A percentile compares a stretch with the other conserved stretches of the same genome.
Conservation (phyloP, 2,329 filamentous ascomycete genomes). For the Trichophyton schoenleinii region DNA sequence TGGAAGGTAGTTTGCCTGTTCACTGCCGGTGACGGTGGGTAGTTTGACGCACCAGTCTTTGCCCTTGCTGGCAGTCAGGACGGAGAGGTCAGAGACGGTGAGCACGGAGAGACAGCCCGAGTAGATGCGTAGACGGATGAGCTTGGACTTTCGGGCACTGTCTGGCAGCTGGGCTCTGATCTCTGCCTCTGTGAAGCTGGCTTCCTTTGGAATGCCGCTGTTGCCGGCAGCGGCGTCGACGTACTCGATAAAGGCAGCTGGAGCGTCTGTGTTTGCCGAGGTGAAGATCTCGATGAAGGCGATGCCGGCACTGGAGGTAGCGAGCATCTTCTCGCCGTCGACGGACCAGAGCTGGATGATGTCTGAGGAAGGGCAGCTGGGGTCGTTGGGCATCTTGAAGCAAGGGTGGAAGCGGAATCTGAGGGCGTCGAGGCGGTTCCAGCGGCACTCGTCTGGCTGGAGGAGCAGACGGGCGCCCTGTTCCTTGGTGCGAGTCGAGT, state of each 20-base stretch:
- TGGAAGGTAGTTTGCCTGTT: not conserved
- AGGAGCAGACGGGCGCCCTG: constrained; percentile 62
- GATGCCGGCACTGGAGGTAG: constrained; percentile 69
- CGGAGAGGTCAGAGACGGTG: constrained; percentile 71
- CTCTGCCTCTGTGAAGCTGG: constrained; percentile 62
- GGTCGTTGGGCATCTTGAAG: constrained; percentile 72
- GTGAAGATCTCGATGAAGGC: constrained; percentile 72
- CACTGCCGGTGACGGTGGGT: constrained; percentile 54
- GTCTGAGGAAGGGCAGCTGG: constrained; percentile 38
- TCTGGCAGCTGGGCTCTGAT: constrained; percentile 60
- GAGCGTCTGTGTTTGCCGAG: constrained; percentile 72
- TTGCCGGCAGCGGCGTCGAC: constrained; percentile 47
- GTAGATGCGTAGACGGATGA: constrained; percentile 58
- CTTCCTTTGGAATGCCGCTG: constrained; percentile 51
- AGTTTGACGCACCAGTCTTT: constrained; percentile 65
- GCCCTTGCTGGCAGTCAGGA: constrained; percentile 59
- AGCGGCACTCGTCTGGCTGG: constrained; percentile 70
- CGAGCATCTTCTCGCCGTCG: constrained; percentile 60
- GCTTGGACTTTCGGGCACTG: constrained; percentile 55
- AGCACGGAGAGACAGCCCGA: constrained; percentile 63
- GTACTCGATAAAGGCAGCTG: constrained; percentile 72
- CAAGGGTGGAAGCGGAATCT: constrained; percentile 84
- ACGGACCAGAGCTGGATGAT: constrained; percentile 79
- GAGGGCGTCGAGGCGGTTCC: constrained; percentile 81
- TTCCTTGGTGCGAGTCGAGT: constrained; percentile 72